Base-by-base conservation (phyloP, 495 filamentous ascomycete genomes). In the Aspergillus taichungensis region DNA sequence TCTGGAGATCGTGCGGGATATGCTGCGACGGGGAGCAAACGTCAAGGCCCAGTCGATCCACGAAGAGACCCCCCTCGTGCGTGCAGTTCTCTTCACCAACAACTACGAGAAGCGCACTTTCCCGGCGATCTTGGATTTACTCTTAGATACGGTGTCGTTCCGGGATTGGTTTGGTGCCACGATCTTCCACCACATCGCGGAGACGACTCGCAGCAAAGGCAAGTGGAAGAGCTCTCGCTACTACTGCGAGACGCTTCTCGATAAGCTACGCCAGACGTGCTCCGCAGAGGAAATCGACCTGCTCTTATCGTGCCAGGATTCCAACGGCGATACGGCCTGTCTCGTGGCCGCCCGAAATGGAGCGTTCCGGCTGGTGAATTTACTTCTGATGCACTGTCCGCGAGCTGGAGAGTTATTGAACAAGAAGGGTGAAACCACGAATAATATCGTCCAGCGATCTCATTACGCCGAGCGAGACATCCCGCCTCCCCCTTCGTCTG, bases 41-140 rank as follows among this genome's bases (percentile, higher is more conserved):
- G 41, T 66, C 10, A 77, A 77, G 29, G 72, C 76, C 6, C 70
- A 79, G 38, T 91, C 90, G 35, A 67, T 78, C 13, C 83, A 86
- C 39, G 89, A 89, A 43, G 92, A 97, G 63, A 96, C 94, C 0
- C 89, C 94, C 0, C 75, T 98, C 37, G 94, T 97, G 73, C 82
- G 89, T n/a, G 83, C 85, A 11, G 89, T 97, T 28, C 72, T 90
- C 45, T 98, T 97, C 56, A 96, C 89, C 31, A 98, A 98, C 60
- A 94, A 91, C 55, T 88, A 84, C 61, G 91, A 96, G 54, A 92
- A 87, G 61, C 72, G 84, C 42, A 88, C 85, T 1, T 95, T 97
- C 62, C 80, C 85, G 1, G 68, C 70, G 10, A 74, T 97, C n/a
- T 73, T 95, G 46, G 82, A 84, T 47, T 72, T 94, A 32, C 74